phyloP scores from a whole-genome alignment of 257 asterid genomes.

The Coffea canephora region DNA sequence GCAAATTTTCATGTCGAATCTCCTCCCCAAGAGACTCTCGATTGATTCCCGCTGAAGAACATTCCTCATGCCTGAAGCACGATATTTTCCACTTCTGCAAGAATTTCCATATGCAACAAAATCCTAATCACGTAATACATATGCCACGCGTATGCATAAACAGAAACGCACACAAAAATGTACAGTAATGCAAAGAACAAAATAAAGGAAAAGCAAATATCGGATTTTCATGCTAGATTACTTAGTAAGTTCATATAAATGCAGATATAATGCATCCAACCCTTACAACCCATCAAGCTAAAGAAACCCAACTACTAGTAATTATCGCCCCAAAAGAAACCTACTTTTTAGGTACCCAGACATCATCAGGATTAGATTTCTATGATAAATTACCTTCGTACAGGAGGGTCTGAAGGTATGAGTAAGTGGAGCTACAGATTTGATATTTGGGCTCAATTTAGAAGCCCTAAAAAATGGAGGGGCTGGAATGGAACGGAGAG shows the following conservation, averaged over 20 bases:
- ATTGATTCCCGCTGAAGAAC: slow-evolving; percentile 38
- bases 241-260: background rate
- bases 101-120: slow-evolving; percentile 3
- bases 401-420: slow-evolving; percentile 33
- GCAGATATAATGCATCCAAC: background rate
- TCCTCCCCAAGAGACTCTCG: slow-evolving; percentile 54
- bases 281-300: background rate
- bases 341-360: background rate
- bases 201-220: background rate
- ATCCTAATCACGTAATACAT: background rate
- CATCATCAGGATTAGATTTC: background rate
- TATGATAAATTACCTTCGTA: slow-evolving; percentile 46
- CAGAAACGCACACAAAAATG: background rate
- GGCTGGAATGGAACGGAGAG: slow-evolving; percentile 34
- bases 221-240: background rate
- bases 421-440: slow-evolving; percentile 35
- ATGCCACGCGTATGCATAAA: background rate
- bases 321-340: background rate
- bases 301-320: background rate
- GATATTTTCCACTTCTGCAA: slow-evolving; percentile 65
- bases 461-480: slow-evolving; percentile 40
- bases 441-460: slow-evolving; percentile 31
- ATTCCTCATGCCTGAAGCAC: slow-evolving; percentile 76
- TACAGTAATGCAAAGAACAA: background rate
- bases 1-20: slow-evolving; percentile 43